These are phyloP conservation scores for Colletotrichum viniferum DNA, from an alignment of 2,329 filamentous ascomycete species.

Conservation along the genomic window DNA sequence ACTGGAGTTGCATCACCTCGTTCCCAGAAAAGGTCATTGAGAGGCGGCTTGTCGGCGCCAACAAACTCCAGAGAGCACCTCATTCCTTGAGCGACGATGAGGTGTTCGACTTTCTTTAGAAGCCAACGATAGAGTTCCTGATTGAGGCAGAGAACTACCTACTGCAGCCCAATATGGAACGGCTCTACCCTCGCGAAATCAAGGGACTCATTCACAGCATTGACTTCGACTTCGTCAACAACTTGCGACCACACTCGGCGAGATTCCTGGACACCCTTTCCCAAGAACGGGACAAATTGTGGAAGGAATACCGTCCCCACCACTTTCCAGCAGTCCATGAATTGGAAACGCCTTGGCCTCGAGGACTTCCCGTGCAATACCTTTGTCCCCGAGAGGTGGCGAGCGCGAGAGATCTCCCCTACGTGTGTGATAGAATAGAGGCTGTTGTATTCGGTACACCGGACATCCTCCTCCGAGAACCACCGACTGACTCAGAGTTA, in stretches of 20 bases:
- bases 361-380: neutral
- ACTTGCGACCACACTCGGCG: neutral
- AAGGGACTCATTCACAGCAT: neutral
- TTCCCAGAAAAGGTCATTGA: neutral
- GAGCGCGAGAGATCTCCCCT: neutral
- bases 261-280: neutral
- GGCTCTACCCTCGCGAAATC: neutral
- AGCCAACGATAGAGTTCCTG: neutral
- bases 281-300: neutral
- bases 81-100: neutral
- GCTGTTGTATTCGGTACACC: neutral
- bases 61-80: neutral
- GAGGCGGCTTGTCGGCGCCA: neutral
- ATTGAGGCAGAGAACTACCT: neutral
- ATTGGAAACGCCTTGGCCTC: neutral
- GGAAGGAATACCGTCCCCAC: neutral
- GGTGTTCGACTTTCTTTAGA: neutral
- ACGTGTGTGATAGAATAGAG: neutral
- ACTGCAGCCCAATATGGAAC: neutral
- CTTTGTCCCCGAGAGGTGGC: neutral
- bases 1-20: neutral
- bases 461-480: neutral
- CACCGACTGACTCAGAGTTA: neutral
- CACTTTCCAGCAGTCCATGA: neutral
- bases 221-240: neutral